Percentiles rank a stretch among this genome's conserved stretches.
Evolutionary conservation across 768 basidiomycete genomes (phyloP).

Genomic region (Amylocystis lapponica): DNA sequence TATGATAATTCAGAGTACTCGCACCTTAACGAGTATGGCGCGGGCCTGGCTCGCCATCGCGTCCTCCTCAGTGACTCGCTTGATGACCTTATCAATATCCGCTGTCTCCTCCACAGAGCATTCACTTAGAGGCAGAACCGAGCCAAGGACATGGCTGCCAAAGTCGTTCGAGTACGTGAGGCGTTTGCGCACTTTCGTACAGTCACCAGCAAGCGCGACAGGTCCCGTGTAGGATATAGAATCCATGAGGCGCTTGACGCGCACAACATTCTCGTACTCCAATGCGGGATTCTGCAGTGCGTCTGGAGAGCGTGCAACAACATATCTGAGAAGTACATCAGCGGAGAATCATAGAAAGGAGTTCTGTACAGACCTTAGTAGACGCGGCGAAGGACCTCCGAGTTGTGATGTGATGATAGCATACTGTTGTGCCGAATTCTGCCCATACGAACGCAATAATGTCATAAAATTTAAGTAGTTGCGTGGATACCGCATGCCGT

Average conservation of each 20-base stretch:
- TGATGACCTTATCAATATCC: constrained; percentile 22
- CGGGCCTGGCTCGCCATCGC: constrained; percentile 21
- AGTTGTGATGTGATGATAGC: constrained; percentile 7
- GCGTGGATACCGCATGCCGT: constrained; percentile 11
- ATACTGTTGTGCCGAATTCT: constrained; percentile 13
- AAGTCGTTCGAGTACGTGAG: constrained; percentile 22
- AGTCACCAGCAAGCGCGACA: constrained; percentile 21
- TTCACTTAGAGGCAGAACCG: constrained; percentile 13
- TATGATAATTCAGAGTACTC: neutral
- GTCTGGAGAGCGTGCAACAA: constrained; percentile 19
- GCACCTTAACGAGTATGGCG: constrained; percentile 23
- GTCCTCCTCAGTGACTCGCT: constrained; percentile 12
- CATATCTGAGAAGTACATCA: constrained; percentile 10
- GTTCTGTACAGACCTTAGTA: neutral
- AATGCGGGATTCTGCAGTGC: constrained; percentile 21
- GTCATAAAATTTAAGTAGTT: constrained; percentile 17
- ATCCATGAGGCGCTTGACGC: constrained; percentile 20
- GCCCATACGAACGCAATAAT: constrained; percentile 13
- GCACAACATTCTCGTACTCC: constrained; percentile 22
- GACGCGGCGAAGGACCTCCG: neutral
- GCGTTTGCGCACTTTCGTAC: constrained; percentile 23
- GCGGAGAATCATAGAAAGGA: too few relatives aligned
- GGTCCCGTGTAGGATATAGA: constrained; percentile 17
- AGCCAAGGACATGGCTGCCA: constrained; percentile 23
- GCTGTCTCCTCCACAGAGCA: constrained; percentile 18